phyloP scores from a whole-genome alignment of 805 yeast genomes.

The Grigorovia humatica region DNA sequence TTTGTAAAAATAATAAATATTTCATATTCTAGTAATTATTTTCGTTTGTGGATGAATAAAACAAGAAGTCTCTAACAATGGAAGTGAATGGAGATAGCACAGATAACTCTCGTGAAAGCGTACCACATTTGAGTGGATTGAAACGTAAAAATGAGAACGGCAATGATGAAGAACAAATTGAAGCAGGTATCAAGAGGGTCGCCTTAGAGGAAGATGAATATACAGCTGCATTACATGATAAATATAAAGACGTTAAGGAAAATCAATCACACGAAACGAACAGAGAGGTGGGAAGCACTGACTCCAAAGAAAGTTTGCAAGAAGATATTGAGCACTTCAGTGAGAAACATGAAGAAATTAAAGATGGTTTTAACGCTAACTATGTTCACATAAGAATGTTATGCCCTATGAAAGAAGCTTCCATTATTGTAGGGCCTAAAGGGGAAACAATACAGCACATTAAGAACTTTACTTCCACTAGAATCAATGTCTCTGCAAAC shows the following conservation, averaged over 20 bases:
- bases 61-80: background rate
- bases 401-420: conserved; percentile 67
- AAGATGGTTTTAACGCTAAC: conserved; percentile 22
- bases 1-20: background rate
- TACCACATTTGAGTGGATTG: conserved; percentile 28
- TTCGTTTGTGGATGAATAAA: background rate
- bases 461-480: conserved; percentile 51
- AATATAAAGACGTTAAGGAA: background rate
- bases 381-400: conserved; percentile 63
- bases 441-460: conserved; percentile 65
- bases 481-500: conserved; percentile 65
- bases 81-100: background rate
- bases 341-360: conserved; percentile 1
- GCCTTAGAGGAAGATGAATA: conserved; percentile 46
- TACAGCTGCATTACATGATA: conserved; percentile 14
- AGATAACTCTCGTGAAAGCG: background rate
- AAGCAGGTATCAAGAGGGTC: conserved; percentile 51
- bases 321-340: conserved; percentile 4
- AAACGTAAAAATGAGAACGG: conserved; percentile 64
- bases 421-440: conserved; percentile 64
- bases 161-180: conserved; percentile 29
- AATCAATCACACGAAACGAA: background rate
- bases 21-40: background rate
- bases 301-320: background rate
- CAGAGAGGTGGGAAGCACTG: background rate